Percentiles rank a stretch among this genome's conserved stretches.
phyloP scores from a whole-genome alignment of 228 moss, liverwort and hornwort species.

The Sphagnum magellanicum region DNA sequence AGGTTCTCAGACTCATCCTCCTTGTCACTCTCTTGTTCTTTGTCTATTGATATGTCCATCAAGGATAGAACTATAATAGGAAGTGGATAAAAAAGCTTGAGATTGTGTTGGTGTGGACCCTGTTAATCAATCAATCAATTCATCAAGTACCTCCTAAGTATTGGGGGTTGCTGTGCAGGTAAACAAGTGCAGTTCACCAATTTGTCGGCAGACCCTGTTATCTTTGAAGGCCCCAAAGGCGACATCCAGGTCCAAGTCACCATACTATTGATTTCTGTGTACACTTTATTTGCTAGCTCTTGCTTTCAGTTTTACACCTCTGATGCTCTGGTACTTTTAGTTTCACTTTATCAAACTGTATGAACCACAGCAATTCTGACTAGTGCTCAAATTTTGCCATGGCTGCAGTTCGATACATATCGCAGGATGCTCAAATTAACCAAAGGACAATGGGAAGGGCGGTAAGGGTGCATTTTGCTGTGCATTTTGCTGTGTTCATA shows the following conservation, averaged over 20 bases:
- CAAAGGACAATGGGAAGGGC: conserved; percentile 76
- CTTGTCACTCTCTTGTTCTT: too few relatives aligned
- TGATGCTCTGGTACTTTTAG: neutral
- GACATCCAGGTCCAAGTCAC: conserved; percentile 62
- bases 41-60: too few relatives aligned
- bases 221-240: conserved; percentile 78
- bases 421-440: conserved; percentile 80
- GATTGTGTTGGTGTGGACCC: too few relatives aligned
- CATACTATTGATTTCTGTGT: neutral
- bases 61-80: too few relatives aligned
- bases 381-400: conserved; percentile 1
- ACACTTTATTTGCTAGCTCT: neutral
- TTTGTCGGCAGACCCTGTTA: conserved; percentile 72
- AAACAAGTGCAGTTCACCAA: conserved; percentile 86
- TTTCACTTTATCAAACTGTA: neutral
- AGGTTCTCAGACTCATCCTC: conserved; percentile 29
- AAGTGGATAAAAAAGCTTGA: too few relatives aligned
- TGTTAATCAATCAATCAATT: too few relatives aligned
- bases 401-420: conserved; percentile 76
- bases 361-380: neutral
- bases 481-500: too few relatives aligned
- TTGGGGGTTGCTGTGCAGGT: conserved; percentile 28
- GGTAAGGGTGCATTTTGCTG: conserved; percentile 27
- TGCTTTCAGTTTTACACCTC: neutral
- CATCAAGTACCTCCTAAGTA: too few relatives aligned